A percentile compares a stretch with the other conserved stretches of the same genome.
Conservation (phyloP, 1,284 basidiomycete species). For the Anthracocystis setariae region DNA sequence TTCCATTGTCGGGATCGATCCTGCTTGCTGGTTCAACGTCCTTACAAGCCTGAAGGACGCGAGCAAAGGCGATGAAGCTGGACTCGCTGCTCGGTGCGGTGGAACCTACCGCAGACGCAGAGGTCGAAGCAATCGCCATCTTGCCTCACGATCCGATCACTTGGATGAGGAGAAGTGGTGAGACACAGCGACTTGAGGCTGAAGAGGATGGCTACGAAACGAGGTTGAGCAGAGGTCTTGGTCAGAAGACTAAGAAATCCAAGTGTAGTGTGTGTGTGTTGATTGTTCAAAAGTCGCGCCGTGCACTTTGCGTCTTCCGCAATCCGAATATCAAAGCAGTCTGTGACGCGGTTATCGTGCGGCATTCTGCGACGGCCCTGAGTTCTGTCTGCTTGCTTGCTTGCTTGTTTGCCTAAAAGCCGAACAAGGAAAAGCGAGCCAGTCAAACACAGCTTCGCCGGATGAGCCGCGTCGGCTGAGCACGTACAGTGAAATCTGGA, state of each 20-base stretch:
- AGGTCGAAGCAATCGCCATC: slow-evolving; percentile 23
- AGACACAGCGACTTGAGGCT: background rate
- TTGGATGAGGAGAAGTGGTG: background rate
- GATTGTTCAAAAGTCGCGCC: slow-evolving; percentile 13
- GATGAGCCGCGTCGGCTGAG: background rate
- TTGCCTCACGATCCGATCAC: background rate
- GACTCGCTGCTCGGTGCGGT: slow-evolving; percentile 35
- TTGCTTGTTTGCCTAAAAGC: background rate
- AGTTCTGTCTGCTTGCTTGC: background rate
- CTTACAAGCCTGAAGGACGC: slow-evolving; percentile 49
- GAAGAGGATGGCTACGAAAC: background rate
- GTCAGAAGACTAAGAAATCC: slow-evolving; percentile 8
- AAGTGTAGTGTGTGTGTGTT: slow-evolving; percentile 45
- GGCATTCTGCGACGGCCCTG: background rate
- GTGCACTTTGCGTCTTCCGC: slow-evolving; percentile 21
- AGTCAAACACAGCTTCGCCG: background rate
- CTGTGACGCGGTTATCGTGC: slow-evolving; percentile 1
- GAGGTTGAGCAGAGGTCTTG: background rate
- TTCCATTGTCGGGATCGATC: slow-evolving; percentile 50
- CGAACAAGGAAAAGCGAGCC: no score
- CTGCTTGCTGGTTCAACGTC: slow-evolving; percentile 42
- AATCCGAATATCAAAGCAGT: slow-evolving; percentile 23
- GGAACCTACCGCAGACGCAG: slow-evolving; percentile 16
- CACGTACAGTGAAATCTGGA: slow-evolving; percentile 8
- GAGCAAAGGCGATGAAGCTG: slow-evolving; percentile 58